Base-by-base conservation (phyloP, 306 rosid species). In the Cucumis hystrix region DNA sequence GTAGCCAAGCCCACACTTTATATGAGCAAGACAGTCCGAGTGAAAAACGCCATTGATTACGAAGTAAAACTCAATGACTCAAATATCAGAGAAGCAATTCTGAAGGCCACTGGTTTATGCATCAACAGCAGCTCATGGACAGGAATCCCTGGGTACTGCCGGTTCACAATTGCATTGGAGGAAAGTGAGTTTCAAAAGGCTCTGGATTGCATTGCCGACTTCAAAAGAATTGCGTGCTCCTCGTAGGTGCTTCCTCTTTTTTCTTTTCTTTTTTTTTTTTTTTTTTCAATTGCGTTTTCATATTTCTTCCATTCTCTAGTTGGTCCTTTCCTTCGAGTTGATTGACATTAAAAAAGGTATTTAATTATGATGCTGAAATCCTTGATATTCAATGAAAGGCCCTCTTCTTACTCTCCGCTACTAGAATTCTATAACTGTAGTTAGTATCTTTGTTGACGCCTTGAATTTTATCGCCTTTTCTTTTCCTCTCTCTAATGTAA, bases 71-170 rank as follows among this genome's bases (percentile, higher is more conserved):
- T 92, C 2, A 87, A 87, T 41, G 96, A 92, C 85, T 82, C 89
- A 16, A 92, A 89, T 40, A 90, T 95, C 54, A 85, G 99, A 85
- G 90, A 76, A 75, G 91, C 84, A 71, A 77, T 95, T 62, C 87
- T 85, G 68, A 87, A 82, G 83, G 81, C 87, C 83, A 95, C 97
- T 41, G 99, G 96, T 49, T 82, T 95, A 77, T 92, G 97, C 92
- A 91, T 92, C 88, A 95, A 95, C 62, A 88, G 97, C 75, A 87
- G 97, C 84, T 88, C 83, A 13, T 95, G 97, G 99, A 92, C 99
- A 35, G 97, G 97, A 77, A 89, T 95, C 80, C 97, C 97, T 65
- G 93, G 97, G 80, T 95, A 87, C 83, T 95, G 99, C 77, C 89
- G 97, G 54, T 89, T 95, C 86, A 89, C 91, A 62, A 82, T 89